A percentile compares a stretch with the other conserved stretches of the same genome.
phyloP scores from a whole-genome alignment of 2,329 filamentous ascomycete genomes.

The Phyllosticta capitalensis region DNA sequence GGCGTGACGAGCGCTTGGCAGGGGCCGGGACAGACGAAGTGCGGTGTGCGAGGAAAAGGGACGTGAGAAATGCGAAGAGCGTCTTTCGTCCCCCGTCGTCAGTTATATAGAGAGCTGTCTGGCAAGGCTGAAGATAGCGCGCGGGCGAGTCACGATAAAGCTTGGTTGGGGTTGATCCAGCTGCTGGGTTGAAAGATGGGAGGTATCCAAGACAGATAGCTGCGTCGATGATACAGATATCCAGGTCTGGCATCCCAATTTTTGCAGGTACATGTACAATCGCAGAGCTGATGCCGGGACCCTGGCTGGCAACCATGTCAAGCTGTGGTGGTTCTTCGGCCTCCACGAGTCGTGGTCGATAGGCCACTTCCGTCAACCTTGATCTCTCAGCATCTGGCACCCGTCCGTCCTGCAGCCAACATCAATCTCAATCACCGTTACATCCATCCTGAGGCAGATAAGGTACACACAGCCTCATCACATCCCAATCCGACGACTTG shows the following conservation, averaged over 20 bases:
- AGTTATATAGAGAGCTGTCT: background rate
- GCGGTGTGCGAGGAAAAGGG: background rate
- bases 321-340: background rate
- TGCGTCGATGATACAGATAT: no score
- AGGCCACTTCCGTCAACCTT: background rate
- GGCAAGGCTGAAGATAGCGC: background rate
- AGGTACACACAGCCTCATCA: background rate
- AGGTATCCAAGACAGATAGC: background rate
- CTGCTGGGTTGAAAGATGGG: background rate
- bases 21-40: background rate
- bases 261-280: no score
- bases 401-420: background rate
- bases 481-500: background rate
- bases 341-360: background rate
- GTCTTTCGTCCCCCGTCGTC: background rate
- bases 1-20: background rate
- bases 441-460: background rate
- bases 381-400: background rate
- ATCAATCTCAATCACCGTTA: background rate
- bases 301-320: no score
- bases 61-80: background rate
- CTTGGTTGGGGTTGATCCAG: background rate
- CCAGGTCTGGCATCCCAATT: no score
- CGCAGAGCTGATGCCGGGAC: no score
- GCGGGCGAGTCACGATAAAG: background rate